Evolutionary conservation across 2,329 filamentous ascomycete genomes (phyloP).

Genomic region (Fusarium haematococcum): DNA sequence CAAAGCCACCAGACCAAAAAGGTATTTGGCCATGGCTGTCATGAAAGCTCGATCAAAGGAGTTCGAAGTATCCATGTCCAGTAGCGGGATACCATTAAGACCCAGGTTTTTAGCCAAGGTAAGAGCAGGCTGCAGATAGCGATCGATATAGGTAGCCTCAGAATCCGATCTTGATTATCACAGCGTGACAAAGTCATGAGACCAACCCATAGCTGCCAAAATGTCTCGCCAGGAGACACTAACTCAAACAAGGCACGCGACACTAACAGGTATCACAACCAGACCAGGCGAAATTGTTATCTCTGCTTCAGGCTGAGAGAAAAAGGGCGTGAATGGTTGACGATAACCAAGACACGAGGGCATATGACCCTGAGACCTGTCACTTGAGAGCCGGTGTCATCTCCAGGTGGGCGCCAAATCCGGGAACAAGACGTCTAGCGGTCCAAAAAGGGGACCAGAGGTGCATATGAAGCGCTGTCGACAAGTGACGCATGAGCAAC

Average conservation of each 20-base stretch:
- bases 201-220: constrained; percentile 9
- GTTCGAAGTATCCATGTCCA: not conserved
- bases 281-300: not conserved
- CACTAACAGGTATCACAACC: not conserved
- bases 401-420: not conserved
- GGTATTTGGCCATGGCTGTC: not conserved
- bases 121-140: not conserved
- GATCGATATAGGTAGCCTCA: not conserved
- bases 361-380: constrained; percentile 23
- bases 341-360: constrained; percentile 5
- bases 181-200: constrained; percentile 30
- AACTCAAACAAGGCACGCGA: constrained; percentile 19
- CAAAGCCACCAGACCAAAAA: not conserved
- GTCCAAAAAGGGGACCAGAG: not conserved
- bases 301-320: not conserved
- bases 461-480: constrained; percentile 10
- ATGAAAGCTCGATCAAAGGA: not conserved
- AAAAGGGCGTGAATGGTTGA: not conserved
- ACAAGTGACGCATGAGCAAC: constrained; percentile 10
- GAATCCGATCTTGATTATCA: not conserved
- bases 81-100: not conserved
- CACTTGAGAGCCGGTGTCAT: not conserved
- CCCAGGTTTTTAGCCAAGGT: not conserved
- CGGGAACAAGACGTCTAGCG: constrained; percentile 11
- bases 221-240: constrained; percentile 17